phyloP scores from a whole-genome alignment of 495 filamentous ascomycete genomes.

The Aspergillus ellipticus region DNA sequence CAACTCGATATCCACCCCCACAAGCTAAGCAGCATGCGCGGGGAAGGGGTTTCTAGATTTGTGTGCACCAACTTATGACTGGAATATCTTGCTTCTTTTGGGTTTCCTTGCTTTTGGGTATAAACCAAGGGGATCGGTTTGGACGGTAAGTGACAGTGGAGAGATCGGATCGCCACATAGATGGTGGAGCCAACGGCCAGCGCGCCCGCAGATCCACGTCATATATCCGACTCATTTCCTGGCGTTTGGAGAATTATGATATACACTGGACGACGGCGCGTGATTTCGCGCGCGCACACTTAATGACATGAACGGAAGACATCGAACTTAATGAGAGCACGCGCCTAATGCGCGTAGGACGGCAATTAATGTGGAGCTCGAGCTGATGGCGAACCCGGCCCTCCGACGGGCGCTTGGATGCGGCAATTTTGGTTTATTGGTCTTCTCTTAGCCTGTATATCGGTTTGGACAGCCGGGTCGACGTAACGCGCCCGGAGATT shows the following conservation, averaged over 20 bases:
- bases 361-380: neutral
- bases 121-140: neutral
- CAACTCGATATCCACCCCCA: constrained; percentile 16
- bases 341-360: constrained; percentile 2
- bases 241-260: constrained; percentile 13
- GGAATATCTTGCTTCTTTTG: neutral
- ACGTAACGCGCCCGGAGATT: neutral
- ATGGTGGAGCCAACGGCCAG: neutral
- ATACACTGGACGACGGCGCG: constrained; percentile 6
- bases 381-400: neutral
- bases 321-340: constrained; percentile 13
- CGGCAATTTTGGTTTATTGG: neutral
- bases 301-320: constrained; percentile 21
- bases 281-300: constrained; percentile 1
- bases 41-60: constrained; percentile 9
- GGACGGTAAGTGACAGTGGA: neutral
- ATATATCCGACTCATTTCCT: constrained; percentile 7
- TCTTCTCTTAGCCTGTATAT: neutral
- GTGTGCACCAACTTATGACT: neutral
- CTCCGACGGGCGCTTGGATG: neutral
- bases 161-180: neutral
- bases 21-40: constrained; percentile 9
- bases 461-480: neutral
- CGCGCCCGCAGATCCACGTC: neutral
- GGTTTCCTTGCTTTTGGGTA: neutral